Evolutionary conservation across 73 alveolate species (phyloP), one percentile per base, ranked within the genome.

Genomic region (Halteria grandinella): DNA sequence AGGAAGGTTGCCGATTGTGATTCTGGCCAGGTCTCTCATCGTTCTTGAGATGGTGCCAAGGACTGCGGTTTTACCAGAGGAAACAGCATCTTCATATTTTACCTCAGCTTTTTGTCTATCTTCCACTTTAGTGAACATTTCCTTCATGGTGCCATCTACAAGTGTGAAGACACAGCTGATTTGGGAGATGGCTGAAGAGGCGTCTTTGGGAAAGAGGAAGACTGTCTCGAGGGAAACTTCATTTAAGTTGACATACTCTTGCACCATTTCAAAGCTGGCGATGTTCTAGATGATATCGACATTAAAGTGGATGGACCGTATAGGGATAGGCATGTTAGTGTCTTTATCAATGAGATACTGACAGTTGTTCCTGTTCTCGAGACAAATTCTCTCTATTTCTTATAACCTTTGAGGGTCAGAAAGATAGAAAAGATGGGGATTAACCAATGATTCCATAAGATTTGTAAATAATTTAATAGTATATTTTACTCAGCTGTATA

Each of bases 1-100:
- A 28, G 90, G 87, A 23, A 87, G 31, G 47, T 84, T 84, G 3
- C 95, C 95, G 0, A 87, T 31, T 43, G 60, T 63, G 20, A 87
- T 33, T 47, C 64, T 58, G 24, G 74, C 33, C 47, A 79, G 6
- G 41, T 75, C 89, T 55, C 64, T 81, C 34, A 36, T 25, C 20
- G 14, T 20, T 33, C 60, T 84, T n/a, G 85, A 28, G 34, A 53
- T 53, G 1, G 58, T 51, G 0, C 87, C 87, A 1, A 62, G 27
- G 29, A 84, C 88, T 1, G 88, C 91, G 17, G 90, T 73, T 33
- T 79, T 27, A 10, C 95, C 95, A 11, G 71, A 8, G 0, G 89
- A 70, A 1, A 80, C 58, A 1, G 80, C 69, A 72, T 87, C 95
- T 18, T 87, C 88, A 47, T 79, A 87, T 43, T 80, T 45, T 0